phyloP scores from a whole-genome alignment of 208 protist species.

The Acanthamoeba royreba region DNA sequence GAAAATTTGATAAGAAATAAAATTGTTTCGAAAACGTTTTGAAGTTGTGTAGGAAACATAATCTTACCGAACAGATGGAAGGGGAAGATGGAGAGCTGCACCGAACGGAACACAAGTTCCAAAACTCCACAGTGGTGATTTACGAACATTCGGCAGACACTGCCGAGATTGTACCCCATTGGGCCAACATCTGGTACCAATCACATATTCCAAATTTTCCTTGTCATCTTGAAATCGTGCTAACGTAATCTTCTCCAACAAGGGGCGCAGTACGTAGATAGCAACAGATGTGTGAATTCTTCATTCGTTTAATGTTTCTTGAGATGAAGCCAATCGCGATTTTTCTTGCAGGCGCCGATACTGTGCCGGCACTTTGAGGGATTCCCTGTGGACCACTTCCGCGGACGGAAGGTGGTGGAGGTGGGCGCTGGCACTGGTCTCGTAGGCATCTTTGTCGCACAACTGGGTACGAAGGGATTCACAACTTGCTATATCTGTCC shows the following conservation, averaged over 20 bases:
- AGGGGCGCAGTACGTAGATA: background rate
- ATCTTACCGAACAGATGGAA: background rate
- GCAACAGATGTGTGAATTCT: background rate
- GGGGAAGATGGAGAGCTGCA: background rate
- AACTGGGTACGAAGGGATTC: background rate
- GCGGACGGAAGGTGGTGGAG: background rate
- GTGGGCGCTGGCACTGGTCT: background rate
- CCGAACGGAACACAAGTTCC: background rate
- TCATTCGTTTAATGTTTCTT: background rate
- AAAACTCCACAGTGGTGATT: background rate
- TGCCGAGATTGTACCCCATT: background rate
- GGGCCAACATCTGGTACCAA: conserved; percentile 14
- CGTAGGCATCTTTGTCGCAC: background rate
- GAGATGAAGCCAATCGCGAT: background rate
- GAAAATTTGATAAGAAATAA: no score
- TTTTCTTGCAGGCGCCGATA: background rate
- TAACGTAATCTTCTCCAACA: background rate
- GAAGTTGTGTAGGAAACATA: no score
- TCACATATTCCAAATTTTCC: no score
- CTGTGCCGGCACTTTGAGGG: background rate
- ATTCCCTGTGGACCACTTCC: background rate
- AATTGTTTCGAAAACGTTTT: no score
- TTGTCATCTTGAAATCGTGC: background rate
- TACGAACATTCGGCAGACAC: background rate
- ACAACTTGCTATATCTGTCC: no score